Evolutionary conservation across 1,139 yeast species (phyloP).

Genomic region (Pichia norvegensis): DNA sequence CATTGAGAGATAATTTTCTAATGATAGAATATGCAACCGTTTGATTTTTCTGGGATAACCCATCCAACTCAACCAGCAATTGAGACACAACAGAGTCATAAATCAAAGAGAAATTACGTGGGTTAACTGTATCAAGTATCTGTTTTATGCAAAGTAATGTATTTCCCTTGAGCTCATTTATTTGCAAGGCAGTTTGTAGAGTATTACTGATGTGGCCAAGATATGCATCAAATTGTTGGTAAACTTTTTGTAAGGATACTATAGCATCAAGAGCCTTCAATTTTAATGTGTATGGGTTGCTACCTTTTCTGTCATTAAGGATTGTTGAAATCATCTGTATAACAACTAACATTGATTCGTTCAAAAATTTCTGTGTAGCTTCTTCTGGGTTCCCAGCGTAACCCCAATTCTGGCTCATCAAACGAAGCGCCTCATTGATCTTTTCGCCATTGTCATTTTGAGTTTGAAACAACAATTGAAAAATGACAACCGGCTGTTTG

Average conservation of each 20-base stretch:
- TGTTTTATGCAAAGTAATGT: constrained; percentile 64
- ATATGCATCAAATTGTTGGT: constrained; percentile 60
- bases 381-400: constrained; percentile 5
- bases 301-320: constrained; percentile 65
- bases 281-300: constrained; percentile 66
- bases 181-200: constrained; percentile 71
- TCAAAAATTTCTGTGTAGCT: constrained; percentile 10
- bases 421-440: constrained; percentile 34
- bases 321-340: constrained; percentile 75
- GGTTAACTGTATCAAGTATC: constrained; percentile 43
- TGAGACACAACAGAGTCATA: constrained; percentile 50
- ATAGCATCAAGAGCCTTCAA: constrained; percentile 68
- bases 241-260: constrained; percentile 56
- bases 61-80: constrained; percentile 55
- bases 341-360: constrained; percentile 57
- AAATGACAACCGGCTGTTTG: constrained; percentile 29
- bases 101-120: constrained; percentile 47
- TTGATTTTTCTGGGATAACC: constrained; percentile 39
- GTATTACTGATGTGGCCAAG: constrained; percentile 86
- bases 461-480: constrained; percentile 23
- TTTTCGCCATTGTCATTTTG: constrained; percentile 21
- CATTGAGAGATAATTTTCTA: not conserved
- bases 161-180: constrained; percentile 49
- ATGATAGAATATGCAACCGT: not conserved
- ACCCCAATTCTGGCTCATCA: constrained; percentile 31